A percentile compares a stretch with the other conserved stretches of the same genome.
These are phyloP conservation scores for Lablab purpureus DNA, from an alignment of 306 rosid genomes.

Conservation along the genomic window DNA sequence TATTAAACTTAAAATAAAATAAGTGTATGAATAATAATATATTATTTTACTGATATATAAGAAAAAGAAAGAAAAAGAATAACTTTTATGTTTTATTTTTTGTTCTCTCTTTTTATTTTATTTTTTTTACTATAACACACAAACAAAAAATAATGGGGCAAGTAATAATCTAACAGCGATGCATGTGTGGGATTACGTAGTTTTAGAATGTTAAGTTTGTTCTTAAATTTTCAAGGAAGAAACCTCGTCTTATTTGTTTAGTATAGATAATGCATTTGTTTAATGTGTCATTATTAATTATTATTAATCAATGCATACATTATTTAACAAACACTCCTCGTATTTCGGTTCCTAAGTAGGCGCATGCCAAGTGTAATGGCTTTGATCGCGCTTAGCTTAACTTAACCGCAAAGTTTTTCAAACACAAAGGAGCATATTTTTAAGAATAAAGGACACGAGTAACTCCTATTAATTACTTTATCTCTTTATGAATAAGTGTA, in stretches of 20 bases:
- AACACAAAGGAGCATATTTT: neutral
- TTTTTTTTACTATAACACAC: neutral
- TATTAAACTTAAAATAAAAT: too few relatives aligned
- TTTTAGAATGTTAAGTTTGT: neutral
- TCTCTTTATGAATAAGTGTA: too few relatives aligned
- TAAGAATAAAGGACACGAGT: neutral
- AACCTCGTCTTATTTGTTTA: conserved; percentile 23
- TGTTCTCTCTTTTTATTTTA: too few relatives aligned
- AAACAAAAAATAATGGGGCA: neutral
- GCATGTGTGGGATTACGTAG: neutral
- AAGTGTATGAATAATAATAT: too few relatives aligned
- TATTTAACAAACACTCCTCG: neutral
- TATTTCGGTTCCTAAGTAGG: neutral
- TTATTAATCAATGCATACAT: neutral
- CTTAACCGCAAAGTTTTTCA: neutral
- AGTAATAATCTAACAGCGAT: conserved; percentile 33
- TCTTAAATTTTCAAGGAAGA: conserved; percentile 20
- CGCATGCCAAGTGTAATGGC: neutral
- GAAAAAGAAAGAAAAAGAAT: neutral
- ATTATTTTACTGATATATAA: too few relatives aligned
- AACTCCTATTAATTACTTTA: too few relatives aligned
- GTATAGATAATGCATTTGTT: neutral
- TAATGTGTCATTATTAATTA: neutral
- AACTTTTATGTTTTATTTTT: neutral
- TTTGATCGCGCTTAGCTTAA: neutral